Evolutionary conservation across 2,329 filamentous ascomycete species (phyloP).

Genomic region (Aspergillus cejpii): DNA sequence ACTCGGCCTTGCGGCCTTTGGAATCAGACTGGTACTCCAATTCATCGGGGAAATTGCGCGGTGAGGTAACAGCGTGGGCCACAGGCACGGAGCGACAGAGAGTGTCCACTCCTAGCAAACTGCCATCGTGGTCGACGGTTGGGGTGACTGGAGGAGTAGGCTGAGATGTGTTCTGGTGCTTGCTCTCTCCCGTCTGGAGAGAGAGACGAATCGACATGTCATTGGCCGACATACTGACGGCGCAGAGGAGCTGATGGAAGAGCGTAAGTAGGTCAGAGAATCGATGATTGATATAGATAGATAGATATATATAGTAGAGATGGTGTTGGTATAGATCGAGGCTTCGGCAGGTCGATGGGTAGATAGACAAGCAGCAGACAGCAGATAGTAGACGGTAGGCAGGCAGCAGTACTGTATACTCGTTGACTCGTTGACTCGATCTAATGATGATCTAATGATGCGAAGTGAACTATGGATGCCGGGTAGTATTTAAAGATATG

Average conservation of each 20-base stretch:
- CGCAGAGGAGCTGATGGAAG: background rate
- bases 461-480: background rate
- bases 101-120: slow-evolving; percentile 2
- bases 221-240: slow-evolving; percentile 11
- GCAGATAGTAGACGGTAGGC: too few species aligned
- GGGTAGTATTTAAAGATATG: background rate
- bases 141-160: slow-evolving; percentile 33
- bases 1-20: slow-evolving; percentile 31
- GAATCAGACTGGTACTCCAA: slow-evolving; percentile 28
- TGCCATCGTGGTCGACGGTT: slow-evolving; percentile 13
- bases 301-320: too few species aligned
- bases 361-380: too few species aligned
- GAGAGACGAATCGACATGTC: slow-evolving; percentile 24
- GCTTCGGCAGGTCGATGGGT: too few species aligned
- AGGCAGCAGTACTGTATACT: background rate
- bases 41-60: slow-evolving; percentile 29
- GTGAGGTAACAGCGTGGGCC: slow-evolving; percentile 7
- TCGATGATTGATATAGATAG: too few species aligned
- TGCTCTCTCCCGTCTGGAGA: slow-evolving; percentile 19
- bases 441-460: background rate
- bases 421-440: background rate
- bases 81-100: too few species aligned
- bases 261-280: too few species aligned
- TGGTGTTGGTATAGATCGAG: too few species aligned
- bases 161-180: slow-evolving; percentile 7